Percentiles rank a stretch among this genome's conserved stretches.
phyloP scores from a whole-genome alignment of 73 alveolate species.

The Effrenium voratum region DNA sequence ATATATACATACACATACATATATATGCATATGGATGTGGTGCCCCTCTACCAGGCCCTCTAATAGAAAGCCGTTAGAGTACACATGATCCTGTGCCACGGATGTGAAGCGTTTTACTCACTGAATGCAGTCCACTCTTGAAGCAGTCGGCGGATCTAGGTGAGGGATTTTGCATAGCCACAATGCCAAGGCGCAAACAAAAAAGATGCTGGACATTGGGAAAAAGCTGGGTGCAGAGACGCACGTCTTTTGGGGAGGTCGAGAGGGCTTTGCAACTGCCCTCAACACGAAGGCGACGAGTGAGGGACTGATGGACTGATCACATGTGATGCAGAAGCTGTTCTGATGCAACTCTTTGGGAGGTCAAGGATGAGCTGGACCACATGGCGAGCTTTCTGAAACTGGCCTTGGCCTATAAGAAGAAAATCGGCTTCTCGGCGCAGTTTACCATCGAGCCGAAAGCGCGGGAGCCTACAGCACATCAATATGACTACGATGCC shows the following conservation, averaged over 20 bases:
- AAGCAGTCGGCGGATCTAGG: too few relatives aligned
- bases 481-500: conserved; percentile 90
- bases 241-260: conserved; percentile 93
- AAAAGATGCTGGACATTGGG: conserved; percentile 69
- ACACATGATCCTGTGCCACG: neutral
- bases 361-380: conserved; percentile 83
- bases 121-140: neutral
- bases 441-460: conserved; percentile 90
- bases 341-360: neutral
- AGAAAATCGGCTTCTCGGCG: conserved; percentile 55
- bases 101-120: neutral
- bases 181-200: conserved; percentile 52
- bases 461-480: conserved; percentile 92
- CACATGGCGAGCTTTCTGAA: conserved; percentile 70
- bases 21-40: too few relatives aligned
- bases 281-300: conserved; percentile 61
- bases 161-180: too few relatives aligned
- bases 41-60: too few relatives aligned
- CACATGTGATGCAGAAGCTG: neutral
- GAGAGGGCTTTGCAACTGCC: conserved; percentile 85
- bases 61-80: too few relatives aligned
- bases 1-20: too few relatives aligned
- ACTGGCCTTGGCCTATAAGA: conserved; percentile 73
- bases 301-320: neutral
- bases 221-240: conserved; percentile 75